Evolutionary conservation across 257 asterid genomes (phyloP), one percentile per base, ranked within the genome.

Genomic region (Solanum stenotomum): DNA sequence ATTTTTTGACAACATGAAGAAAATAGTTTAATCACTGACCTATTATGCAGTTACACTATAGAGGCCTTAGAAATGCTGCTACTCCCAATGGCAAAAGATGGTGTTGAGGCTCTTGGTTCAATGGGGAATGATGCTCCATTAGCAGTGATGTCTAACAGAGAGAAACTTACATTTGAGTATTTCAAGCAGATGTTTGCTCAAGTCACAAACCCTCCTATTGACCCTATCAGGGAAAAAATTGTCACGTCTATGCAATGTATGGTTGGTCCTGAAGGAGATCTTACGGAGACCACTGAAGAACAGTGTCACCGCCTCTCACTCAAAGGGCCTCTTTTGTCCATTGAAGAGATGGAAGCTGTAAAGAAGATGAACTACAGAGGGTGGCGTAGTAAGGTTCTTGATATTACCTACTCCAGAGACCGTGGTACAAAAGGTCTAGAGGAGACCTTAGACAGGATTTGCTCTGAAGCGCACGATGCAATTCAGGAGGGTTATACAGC

Each of bases 201-300:
- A 92, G 99, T 97, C 81, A 97, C 99, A 38, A 97, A 97, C 87
- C 99, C 99, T 83, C 99, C 99, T 3, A 97, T 97, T 34, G 99
- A 97, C 88, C 99, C 99, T 29, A 97, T 97, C 8, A 90, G 99
- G 90, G 99, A 97, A 94, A 97, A 96, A 94, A 97, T 97, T 87
- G 99, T 97, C 88, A 97, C 99, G 90, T 97, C 99, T 70, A 96
- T 91, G 94, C 95, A 96, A 86, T 97, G 99, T 90, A 97, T 97
- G 99, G 86, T 97, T n/a, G 99, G 99, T 76, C 99, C 99, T 14
- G 99, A 97, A 93, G 99, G 99, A 23, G 99, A 97, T 92, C 99
- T 96, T 49, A 96, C 99, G 13, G 99, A 97, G 91, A 94, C 98
- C 89, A 96, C 99, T 12, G 99, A 97, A 90, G 98, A 95, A 90